Conservation (phyloP, 352 stramenopile species). For the Phytophthora meadii region DNA sequence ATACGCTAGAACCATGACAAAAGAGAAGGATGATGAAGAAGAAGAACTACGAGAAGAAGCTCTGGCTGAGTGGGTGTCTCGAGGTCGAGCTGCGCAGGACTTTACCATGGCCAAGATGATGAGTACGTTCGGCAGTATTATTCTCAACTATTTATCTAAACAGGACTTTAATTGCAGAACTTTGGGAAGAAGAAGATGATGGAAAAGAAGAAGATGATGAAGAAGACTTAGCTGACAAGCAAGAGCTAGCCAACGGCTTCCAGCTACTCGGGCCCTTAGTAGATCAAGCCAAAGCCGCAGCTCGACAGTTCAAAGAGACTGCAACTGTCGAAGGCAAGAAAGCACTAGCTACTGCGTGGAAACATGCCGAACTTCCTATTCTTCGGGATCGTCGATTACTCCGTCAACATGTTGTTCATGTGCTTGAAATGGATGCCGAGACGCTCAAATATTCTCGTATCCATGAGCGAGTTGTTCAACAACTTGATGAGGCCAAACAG, state of each 20-base stretch:
- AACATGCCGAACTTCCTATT: slow-evolving; percentile 67
- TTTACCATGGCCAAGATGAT: slow-evolving; percentile 86
- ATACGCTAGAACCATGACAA: slow-evolving; percentile 11
- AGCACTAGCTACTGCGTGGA: slow-evolving; percentile 46
- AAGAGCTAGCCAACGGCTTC: slow-evolving; percentile 68
- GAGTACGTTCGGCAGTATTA: slow-evolving; percentile 34
- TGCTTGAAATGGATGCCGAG: slow-evolving; percentile 71
- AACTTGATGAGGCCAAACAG: slow-evolving; percentile 48
- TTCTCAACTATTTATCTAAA: neutral
- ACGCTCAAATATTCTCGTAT: slow-evolving; percentile 60
- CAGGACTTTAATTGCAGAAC: slow-evolving; percentile 34
- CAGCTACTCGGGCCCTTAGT: slow-evolving; percentile 54
- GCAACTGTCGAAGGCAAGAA: slow-evolving; percentile 53
- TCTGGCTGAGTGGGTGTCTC: slow-evolving; percentile 74
- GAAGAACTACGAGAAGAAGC: slow-evolving; percentile 75
- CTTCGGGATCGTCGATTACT: slow-evolving; percentile 61
- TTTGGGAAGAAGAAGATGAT: slow-evolving; percentile 74
- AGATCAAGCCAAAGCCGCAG: slow-evolving; percentile 53
- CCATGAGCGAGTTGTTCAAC: slow-evolving; percentile 44
- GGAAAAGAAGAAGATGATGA: slow-evolving; percentile 52
- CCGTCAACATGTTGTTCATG: slow-evolving; percentile 63
- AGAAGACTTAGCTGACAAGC: slow-evolving; percentile 57
- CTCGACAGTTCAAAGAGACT: slow-evolving; percentile 42
- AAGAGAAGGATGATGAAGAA: slow-evolving; percentile 39
- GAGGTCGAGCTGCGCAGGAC: slow-evolving; percentile 61